Base-by-base conservation (phyloP, 2,329 filamentous ascomycete species). In the Elsinoe arachidis region DNA sequence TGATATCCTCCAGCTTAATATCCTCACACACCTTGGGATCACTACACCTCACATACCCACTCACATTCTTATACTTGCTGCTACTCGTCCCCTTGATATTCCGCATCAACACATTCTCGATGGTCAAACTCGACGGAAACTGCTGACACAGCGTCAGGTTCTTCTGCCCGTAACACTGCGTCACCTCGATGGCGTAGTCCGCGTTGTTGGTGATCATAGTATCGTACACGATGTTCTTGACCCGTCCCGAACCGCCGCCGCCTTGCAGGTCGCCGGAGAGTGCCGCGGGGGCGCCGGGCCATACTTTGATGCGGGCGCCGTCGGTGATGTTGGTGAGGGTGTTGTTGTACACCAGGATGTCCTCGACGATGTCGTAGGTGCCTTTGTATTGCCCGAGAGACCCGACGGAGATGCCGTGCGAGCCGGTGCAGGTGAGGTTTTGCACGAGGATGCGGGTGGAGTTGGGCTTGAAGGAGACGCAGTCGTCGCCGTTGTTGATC, bases 381-480 rank as follows among this genome's bases (percentile, higher is more conserved):
- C 76, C 78, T 14, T 72, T 65, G 65, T 88, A 88, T 68, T 88
- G 85, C 19, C 85, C 85, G 0, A 88, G 73, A 0, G 82, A 86
- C 6, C 86, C 86, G n/a, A 88, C 83, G 9, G 80, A 84, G 62
- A 88, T 87, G 38, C 86, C 86, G 64, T 88, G 85, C 2, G 82
- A 86, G 34, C 84, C 84, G 64, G 84, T 85, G 70, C 85, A 88
- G 59, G 75, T 71, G 3, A 88, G 71, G 60, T 84, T 83, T 66
- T 88, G 84, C 4, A 88, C 79, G 3, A 88, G 68, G 6, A 88
- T 80, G 61, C 86, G 78, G 43, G 83, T 87, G 63, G 79, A 83
- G 68, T 88, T 88, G 15, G 85, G 85, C 70, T 88, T 88, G 77
- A 88, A 88, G 0, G 83, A 84, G 11, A 88, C 82, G 60, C 86